phyloP scores from a whole-genome alignment of 208 protist species.

The Leishmania amazonensis region DNA sequence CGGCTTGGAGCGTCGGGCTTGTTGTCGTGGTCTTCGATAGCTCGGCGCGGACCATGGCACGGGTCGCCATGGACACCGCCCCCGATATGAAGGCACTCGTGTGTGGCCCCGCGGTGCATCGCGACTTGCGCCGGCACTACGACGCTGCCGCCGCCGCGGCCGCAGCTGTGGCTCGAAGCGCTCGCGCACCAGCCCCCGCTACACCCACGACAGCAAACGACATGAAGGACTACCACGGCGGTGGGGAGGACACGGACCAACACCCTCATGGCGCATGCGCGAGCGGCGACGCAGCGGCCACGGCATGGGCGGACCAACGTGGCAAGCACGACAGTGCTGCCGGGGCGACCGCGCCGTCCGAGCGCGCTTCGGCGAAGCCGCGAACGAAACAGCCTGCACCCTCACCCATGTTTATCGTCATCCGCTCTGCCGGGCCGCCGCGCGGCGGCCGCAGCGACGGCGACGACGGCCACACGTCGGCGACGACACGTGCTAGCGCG shows the following conservation, averaged over 20 bases:
- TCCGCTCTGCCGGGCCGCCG: conserved; percentile 15
- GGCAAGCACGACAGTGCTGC: background rate
- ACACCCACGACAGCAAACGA: background rate
- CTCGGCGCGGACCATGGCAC: conserved; percentile 27
- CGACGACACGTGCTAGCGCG: background rate
- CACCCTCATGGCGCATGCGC: too few relatives aligned
- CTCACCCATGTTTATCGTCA: conserved; percentile 22
- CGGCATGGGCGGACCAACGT: background rate
- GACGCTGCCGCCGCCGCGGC: conserved; percentile 9
- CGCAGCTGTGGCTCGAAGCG: conserved; percentile 4
- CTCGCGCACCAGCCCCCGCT: background rate
- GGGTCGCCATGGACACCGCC: conserved; percentile 31
- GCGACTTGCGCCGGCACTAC: conserved; percentile 21
- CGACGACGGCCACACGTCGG: background rate
- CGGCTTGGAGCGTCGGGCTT: conserved; percentile 52
- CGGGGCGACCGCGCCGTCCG: background rate
- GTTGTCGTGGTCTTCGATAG: conserved; percentile 44
- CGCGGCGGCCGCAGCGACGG: background rate
- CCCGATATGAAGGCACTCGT: conserved; percentile 48
- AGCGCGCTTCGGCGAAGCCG: background rate
- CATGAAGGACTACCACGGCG: background rate
- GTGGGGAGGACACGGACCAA: background rate
- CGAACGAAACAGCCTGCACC: background rate
- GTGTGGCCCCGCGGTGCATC: conserved; percentile 46
- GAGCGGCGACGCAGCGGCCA: background rate